Conservation (phyloP, 139 green algal species). For the Volvox africanus region DNA sequence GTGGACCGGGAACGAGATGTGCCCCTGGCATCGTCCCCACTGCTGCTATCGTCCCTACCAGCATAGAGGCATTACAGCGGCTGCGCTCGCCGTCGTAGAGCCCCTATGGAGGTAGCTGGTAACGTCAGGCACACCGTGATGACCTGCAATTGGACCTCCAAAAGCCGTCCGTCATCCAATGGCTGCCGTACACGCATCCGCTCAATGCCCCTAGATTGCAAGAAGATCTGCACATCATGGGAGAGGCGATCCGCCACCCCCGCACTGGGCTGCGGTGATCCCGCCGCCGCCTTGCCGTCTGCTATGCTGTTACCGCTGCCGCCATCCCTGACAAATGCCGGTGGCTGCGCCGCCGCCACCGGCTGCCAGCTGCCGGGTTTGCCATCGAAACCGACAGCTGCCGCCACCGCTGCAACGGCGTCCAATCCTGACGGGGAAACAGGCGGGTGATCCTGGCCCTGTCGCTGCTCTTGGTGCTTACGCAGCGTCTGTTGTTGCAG, state of each 20-base stretch:
- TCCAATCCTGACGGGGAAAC: neutral
- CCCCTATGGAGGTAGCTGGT: neutral
- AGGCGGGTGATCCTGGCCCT: neutral
- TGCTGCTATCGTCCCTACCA: too few relatives aligned
- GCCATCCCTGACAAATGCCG: neutral
- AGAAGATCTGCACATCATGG: neutral
- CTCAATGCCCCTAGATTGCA: neutral
- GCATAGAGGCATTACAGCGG: neutral
- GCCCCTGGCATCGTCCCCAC: too few relatives aligned
- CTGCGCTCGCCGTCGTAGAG: slow-evolving; percentile 3
- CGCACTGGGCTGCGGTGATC: neutral
- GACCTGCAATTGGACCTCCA: neutral
- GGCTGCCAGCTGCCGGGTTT: neutral
- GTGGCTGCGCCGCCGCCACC: too few relatives aligned
- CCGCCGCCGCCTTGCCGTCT: neutral
- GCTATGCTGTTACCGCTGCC: neutral
- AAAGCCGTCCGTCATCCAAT: neutral
- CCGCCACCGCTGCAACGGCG: neutral
- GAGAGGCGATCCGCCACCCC: neutral
- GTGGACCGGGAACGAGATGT: too few relatives aligned
- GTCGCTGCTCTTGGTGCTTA: neutral
- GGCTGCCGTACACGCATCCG: neutral
- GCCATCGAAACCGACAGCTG: neutral
- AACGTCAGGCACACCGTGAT: slow-evolving; percentile 12
- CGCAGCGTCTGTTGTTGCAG: neutral